Conservation (phyloP, 306 rosid genomes). For the Gynostemma pentaphyllum region DNA sequence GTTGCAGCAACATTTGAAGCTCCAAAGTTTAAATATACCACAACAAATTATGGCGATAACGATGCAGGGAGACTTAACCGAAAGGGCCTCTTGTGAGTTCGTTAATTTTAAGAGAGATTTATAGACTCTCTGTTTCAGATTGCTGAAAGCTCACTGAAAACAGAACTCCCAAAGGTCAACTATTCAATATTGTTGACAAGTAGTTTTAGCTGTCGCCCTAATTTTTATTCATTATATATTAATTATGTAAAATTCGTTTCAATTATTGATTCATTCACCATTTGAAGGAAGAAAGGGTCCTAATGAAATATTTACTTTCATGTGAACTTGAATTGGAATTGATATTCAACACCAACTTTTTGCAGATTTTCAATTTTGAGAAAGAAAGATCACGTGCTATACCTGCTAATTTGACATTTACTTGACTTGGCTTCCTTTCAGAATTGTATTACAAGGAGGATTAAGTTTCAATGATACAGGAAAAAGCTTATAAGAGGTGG, state of each 20-base stretch:
- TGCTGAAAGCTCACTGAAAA: not conserved
- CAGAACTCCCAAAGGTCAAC: conserved; percentile 2
- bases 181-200: not conserved
- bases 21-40: not conserved
- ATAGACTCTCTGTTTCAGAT: not conserved
- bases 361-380: not conserved
- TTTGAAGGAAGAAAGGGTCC: not conserved
- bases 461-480: not conserved
- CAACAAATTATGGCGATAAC: not conserved
- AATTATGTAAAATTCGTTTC: not conserved
- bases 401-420: not conserved
- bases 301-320: not conserved
- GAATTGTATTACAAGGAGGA: not conserved
- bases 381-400: not conserved
- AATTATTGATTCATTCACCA: not conserved
- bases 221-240: not conserved
- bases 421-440: not conserved
- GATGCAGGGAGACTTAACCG: conserved; percentile 9
- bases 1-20: conserved; percentile 5
- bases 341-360: not conserved
- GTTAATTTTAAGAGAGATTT: conserved; percentile 1
- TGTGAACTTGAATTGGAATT: not conserved
- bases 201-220: not conserved
- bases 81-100: not conserved
- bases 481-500: not conserved